These are phyloP conservation scores for Lepiota brunneoincarnata DNA, from an alignment of 768 basidiomycete genomes.

Conservation along the genomic window DNA sequence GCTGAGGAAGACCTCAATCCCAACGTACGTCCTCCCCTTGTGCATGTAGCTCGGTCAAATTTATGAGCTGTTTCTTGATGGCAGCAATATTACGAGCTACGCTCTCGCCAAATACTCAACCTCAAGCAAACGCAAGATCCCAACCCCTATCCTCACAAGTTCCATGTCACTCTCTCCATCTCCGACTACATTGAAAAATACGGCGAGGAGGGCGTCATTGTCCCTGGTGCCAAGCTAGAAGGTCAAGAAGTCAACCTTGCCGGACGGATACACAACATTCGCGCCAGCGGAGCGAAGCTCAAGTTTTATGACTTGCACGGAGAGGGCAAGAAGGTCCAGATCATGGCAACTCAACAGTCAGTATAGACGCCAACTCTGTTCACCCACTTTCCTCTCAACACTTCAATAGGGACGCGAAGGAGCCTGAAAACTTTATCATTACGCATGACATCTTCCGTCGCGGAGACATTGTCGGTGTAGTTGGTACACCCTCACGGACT, in stretches of 20 bases:
- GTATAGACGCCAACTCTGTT: conserved; percentile 22
- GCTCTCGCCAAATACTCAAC: conserved; percentile 83
- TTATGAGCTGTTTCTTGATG: conserved; percentile 9
- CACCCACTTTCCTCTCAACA: neutral
- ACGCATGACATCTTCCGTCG: conserved; percentile 88
- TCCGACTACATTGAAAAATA: conserved; percentile 71
- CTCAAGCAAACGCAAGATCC: conserved; percentile 83
- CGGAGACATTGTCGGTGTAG: conserved; percentile 94
- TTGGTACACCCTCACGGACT: conserved; percentile 85
- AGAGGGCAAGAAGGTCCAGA: conserved; percentile 91
- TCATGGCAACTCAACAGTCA: conserved; percentile 87
- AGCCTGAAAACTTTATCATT: conserved; percentile 62
- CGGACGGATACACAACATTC: conserved; percentile 90
- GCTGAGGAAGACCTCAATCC: conserved; percentile 88
- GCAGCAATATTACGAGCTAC: conserved; percentile 96
- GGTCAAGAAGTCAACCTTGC: conserved; percentile 64
- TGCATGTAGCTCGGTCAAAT: neutral
- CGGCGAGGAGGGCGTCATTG: conserved; percentile 68
- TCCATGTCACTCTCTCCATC: conserved; percentile 81
- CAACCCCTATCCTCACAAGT: conserved; percentile 99
- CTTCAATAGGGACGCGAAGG: conserved; percentile 52
- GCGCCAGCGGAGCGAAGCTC: conserved; percentile 78
- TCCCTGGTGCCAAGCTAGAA: conserved; percentile 64
- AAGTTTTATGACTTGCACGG: conserved; percentile 93
- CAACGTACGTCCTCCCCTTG: conserved; percentile 57